These are phyloP conservation scores for Parmelia sp. DNA, from an alignment of 495 filamentous ascomycete species.

Conservation along the genomic window DNA sequence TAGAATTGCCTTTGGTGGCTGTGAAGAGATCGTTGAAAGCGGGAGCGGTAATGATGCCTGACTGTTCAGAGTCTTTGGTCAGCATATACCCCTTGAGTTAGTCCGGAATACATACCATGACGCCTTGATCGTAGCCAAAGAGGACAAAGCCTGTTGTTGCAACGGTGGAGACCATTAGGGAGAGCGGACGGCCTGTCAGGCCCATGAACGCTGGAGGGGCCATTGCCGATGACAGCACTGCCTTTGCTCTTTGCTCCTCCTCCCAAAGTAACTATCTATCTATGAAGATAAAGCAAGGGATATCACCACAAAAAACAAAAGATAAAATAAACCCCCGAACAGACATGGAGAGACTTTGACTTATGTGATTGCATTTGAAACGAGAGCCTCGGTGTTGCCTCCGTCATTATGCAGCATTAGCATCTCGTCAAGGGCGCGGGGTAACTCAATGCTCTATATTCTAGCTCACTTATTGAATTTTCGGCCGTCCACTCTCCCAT, in stretches of 20 bases:
- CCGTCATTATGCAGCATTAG: too few relatives aligned
- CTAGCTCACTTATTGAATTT: neutral
- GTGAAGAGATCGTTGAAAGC: slow-evolving; percentile 67
- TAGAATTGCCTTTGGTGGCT: slow-evolving; percentile 56
- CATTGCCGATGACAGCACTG: slow-evolving; percentile 22
- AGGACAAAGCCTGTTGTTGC: slow-evolving; percentile 69
- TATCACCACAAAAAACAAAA: too few relatives aligned
- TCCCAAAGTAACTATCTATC: too few relatives aligned
- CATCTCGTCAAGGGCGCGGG: too few relatives aligned
- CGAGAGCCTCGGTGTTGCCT: too few relatives aligned
- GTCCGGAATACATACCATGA: slow-evolving; percentile 44
- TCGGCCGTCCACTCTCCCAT: neutral
- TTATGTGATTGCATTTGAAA: too few relatives aligned
- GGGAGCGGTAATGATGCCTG: slow-evolving; percentile 67
- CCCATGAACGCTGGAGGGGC: slow-evolving; percentile 49
- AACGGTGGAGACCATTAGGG: slow-evolving; percentile 56
- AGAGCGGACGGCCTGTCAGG: slow-evolving; percentile 57
- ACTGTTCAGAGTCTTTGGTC: slow-evolving; percentile 19
- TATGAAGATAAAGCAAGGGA: too few relatives aligned
- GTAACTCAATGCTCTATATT: too few relatives aligned
- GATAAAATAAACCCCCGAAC: too few relatives aligned
- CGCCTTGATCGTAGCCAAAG: slow-evolving; percentile 68
- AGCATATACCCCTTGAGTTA: neutral
- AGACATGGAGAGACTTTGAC: too few relatives aligned
- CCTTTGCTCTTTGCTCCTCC: too few relatives aligned